Evolutionary conservation across 2,329 filamentous ascomycete species (phyloP).

Genomic region (Daldinia sp.): DNA sequence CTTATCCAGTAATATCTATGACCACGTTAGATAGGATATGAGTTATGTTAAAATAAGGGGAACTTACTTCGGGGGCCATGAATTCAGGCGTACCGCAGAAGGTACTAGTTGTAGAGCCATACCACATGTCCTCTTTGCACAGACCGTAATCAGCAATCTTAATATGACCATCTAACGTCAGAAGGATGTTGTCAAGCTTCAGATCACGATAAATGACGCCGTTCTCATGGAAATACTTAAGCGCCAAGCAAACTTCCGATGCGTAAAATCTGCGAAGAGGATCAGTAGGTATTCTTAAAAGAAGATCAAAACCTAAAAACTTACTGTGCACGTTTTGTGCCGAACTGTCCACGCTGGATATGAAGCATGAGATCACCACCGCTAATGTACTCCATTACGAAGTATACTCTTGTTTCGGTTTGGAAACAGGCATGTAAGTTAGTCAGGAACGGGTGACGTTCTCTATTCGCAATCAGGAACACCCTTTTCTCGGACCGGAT

Average conservation of each 20-base stretch:
- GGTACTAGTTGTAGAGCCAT: conserved; percentile 93
- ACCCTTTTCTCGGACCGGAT: conserved; percentile 98
- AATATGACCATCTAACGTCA: conserved; percentile 96
- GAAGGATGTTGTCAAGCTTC: conserved; percentile 91
- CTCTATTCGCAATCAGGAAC: conserved; percentile 96
- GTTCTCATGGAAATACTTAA: conserved; percentile 99
- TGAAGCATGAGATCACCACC: conserved; percentile 99
- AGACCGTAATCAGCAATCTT: conserved; percentile 99
- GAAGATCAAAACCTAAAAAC: conserved; percentile 52
- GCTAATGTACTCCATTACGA: conserved; percentile 99
- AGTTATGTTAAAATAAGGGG: neutral
- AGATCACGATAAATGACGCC: conserved; percentile 98
- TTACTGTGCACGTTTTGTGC: conserved; percentile 94
- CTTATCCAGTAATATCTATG: conserved; percentile 93
- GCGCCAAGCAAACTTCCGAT: conserved; percentile 92
- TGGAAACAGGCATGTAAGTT: conserved; percentile 98
- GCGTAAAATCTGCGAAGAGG: conserved; percentile 81
- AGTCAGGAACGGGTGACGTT: conserved; percentile 94
- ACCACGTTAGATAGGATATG: conserved; percentile 48
- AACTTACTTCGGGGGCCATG: conserved; percentile 92
- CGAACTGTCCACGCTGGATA: conserved; percentile 96
- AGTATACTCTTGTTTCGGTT: conserved; percentile 97
- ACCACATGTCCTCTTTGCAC: conserved; percentile 99
- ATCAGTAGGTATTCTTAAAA: conserved; percentile 32
- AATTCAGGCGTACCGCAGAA: conserved; percentile 99